phyloP scores from a whole-genome alignment of 805 yeast species.

The Yarrowia sp. region DNA sequence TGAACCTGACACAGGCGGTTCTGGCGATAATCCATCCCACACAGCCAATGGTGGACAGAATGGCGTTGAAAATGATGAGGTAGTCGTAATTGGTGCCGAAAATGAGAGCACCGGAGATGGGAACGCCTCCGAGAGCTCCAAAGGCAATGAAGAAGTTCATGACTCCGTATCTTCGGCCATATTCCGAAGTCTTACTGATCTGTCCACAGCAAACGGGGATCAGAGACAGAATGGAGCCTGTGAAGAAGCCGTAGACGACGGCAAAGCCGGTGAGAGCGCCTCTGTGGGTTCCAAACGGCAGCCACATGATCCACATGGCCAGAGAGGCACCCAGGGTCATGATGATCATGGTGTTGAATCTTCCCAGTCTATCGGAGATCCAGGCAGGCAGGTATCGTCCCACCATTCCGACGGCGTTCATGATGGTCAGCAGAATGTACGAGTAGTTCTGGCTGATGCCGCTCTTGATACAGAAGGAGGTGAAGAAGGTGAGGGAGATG shows the following conservation, averaged over 20 bases:
- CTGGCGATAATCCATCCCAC: conserved; percentile 18
- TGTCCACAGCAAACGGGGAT: conserved; percentile 68
- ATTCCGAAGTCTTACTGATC: conserved; percentile 61
- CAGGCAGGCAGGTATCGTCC: conserved; percentile 58
- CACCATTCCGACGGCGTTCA: conserved; percentile 53
- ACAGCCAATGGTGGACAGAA: conserved; percentile 33
- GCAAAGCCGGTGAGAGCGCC: conserved; percentile 56
- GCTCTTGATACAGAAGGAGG: conserved; percentile 60
- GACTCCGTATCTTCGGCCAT: conserved; percentile 64
- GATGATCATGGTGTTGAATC: conserved; percentile 59
- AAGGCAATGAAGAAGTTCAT: conserved; percentile 65
- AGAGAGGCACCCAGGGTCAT: conserved; percentile 49
- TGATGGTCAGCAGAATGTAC: conserved; percentile 57
- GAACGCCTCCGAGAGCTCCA: conserved; percentile 57
- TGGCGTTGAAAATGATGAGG: conserved; percentile 39
- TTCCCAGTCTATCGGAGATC: conserved; percentile 57
- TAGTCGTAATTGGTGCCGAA: conserved; percentile 39
- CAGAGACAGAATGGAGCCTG: conserved; percentile 63
- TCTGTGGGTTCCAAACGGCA: conserved; percentile 52
- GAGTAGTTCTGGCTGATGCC: conserved; percentile 55
- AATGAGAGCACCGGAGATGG: conserved; percentile 59
- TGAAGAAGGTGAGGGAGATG: conserved; percentile 57
- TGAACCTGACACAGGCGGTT: conserved; percentile 29
- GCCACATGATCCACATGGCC: conserved; percentile 54
- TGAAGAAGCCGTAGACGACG: conserved; percentile 60